phyloP scores from a whole-genome alignment of 2,329 filamentous ascomycete genomes.

The Fusarium stilboides region DNA sequence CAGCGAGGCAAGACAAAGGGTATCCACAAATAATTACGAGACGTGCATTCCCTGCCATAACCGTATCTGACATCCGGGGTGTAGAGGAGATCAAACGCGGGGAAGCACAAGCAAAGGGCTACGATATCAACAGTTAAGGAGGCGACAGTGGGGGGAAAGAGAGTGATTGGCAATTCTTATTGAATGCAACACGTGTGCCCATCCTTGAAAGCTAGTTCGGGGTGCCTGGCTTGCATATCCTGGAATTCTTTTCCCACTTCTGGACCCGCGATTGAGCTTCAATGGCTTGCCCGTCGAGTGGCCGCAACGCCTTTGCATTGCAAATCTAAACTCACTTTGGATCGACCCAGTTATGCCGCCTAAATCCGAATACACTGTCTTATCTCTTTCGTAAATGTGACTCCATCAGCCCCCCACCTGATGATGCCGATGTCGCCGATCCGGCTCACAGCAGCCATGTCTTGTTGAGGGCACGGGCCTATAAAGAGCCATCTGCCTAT shows the following conservation, averaged over 20 bases:
- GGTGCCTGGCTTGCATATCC: background rate
- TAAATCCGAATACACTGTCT: background rate
- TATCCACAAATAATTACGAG: background rate
- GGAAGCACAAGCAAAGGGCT: no score
- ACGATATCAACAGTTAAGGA: no score
- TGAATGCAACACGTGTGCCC: no score
- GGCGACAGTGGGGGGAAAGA: no score
- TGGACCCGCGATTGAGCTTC: background rate
- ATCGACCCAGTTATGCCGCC: background rate
- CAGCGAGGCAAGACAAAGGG: background rate
- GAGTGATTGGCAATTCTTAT: no score
- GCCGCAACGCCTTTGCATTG: background rate
- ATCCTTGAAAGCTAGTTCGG: background rate
- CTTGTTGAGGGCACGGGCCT: background rate
- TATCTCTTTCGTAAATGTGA: background rate
- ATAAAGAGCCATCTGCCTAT: background rate
- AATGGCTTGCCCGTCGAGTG: background rate
- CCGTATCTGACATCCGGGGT: background rate
- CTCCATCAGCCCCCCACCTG: background rate
- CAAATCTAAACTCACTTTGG: background rate
- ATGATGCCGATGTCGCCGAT: background rate
- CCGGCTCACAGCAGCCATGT: background rate
- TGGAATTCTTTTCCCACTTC: background rate
- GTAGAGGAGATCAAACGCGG: background rate
- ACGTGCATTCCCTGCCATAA: background rate